Base-by-base conservation (phyloP, 208 protist species). In the Trypanosoma conorhini region DNA sequence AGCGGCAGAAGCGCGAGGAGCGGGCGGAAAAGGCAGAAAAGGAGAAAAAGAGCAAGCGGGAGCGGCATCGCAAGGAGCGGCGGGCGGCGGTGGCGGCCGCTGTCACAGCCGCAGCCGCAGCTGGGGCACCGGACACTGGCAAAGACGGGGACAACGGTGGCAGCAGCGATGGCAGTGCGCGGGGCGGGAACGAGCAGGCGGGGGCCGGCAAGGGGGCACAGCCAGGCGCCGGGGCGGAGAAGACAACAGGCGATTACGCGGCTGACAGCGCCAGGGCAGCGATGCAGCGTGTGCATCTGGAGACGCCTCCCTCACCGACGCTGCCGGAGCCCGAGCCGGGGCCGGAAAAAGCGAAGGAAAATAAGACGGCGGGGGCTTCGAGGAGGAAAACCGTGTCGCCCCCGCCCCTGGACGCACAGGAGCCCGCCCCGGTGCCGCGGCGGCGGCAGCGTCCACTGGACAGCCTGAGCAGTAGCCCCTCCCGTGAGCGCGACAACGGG, bases 11-110 rank as follows among this genome's bases (percentile, higher is more conserved):
- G 31, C 12, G 22, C 5, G 57, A 66, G 67, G 68, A 62, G 56
- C 33, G 35, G 58, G 57, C 4, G 0, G 51, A 24, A 31, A 13
- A 26, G 26, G 21, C n/a, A n/a, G 12, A 24, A 50, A 75, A 60
- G 28, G 62, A 61, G 46, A 44, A 64, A 68, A 54, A 72, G 54
- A 22, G 67, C 19, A 42, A 50, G 56, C 35, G 26, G 10, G 7
- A n/a, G 51, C 51, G 31, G 46, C 51, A 35, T 13, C 38, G 33
- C 22, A 21, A 38, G 55, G 51, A 42, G n/a, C 0, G 38, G 63
- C 56, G 17, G 44, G 35, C n/a, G 44, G 44, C 24, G 64, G 21
- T 35, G 64, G n/a, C 38, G 9, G 46, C 30, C 3, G 58, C 50
- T 28, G 59, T 26, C 26, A 9, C 42, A 24, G 55, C 65, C 24